Conservation (phyloP, 2,329 filamentous ascomycete genomes). For the Didymella pomorum region DNA sequence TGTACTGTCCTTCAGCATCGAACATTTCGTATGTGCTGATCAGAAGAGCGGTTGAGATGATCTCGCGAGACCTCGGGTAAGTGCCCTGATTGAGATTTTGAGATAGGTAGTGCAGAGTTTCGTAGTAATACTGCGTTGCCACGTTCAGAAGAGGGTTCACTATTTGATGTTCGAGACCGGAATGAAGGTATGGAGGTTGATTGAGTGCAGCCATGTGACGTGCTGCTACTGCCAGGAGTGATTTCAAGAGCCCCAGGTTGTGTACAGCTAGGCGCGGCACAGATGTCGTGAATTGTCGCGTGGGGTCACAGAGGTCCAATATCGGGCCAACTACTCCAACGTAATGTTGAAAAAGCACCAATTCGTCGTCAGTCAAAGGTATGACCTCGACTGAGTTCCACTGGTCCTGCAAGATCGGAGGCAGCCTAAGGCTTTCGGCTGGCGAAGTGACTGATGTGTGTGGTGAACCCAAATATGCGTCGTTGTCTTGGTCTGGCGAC, state of each 20-base stretch:
- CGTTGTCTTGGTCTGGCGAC: slow-evolving; percentile 18
- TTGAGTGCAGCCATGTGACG: slow-evolving; percentile 58
- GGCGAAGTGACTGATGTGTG: slow-evolving; percentile 6
- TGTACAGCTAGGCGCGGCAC: slow-evolving; percentile 53
- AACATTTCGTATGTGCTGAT: slow-evolving; percentile 73
- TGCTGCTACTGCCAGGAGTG: slow-evolving; percentile 64
- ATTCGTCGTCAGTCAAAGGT: slow-evolving; percentile 47
- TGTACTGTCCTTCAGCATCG: slow-evolving; percentile 58
- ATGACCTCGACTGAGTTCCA: slow-evolving; percentile 39
- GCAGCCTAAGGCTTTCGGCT: slow-evolving; percentile 6
- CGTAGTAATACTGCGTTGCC: slow-evolving; percentile 65
- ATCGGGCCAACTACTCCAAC: slow-evolving; percentile 50
- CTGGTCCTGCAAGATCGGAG: slow-evolving; percentile 29
- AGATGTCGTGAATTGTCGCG: slow-evolving; percentile 48
- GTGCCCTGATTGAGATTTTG: slow-evolving; percentile 65
- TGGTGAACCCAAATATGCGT: slow-evolving; percentile 8
- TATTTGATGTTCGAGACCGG: slow-evolving; percentile 21
- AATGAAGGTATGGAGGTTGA: slow-evolving; percentile 23
- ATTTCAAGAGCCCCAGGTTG: slow-evolving; percentile 66
- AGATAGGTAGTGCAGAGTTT: slow-evolving; percentile 68
- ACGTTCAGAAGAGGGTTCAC: slow-evolving; percentile 48
- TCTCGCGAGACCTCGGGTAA: slow-evolving; percentile 65
- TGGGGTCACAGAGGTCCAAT: slow-evolving; percentile 56
- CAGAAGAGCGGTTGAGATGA: slow-evolving; percentile 66
- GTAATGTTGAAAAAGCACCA: slow-evolving; percentile 52